Conservation (phyloP, 2,329 filamentous ascomycete genomes). For the Teratosphaeria destructans region DNA sequence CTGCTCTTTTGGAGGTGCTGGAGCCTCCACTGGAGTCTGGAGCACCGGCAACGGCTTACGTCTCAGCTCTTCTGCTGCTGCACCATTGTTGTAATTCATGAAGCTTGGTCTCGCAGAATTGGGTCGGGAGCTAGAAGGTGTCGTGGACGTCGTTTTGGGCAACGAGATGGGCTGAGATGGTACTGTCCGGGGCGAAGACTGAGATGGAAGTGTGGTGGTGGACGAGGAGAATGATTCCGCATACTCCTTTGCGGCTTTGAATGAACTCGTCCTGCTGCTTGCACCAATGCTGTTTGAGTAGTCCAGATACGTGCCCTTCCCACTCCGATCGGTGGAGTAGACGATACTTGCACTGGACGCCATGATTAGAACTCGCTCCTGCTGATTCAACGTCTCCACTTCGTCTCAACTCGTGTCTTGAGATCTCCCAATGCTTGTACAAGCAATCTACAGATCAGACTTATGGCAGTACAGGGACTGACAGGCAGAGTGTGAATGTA, state of each 20-base stretch:
- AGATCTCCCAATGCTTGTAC: not conserved
- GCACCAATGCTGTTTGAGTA: constrained; percentile 1
- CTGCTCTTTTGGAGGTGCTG: not conserved
- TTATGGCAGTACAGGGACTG: not conserved
- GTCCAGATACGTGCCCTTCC: not conserved
- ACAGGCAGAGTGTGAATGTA: not conserved
- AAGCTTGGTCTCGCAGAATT: constrained; percentile 3
- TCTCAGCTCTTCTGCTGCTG: not conserved
- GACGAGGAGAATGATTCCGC: not conserved
- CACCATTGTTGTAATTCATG: constrained; percentile 7
- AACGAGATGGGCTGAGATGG: not conserved
- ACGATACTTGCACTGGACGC: constrained; percentile 3
- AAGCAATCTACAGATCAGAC: not conserved
- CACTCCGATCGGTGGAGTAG: constrained; percentile 2
- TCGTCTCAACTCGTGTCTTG: not conserved
- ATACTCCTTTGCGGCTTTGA: constrained; percentile 1
- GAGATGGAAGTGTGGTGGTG: not conserved
- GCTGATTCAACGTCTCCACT: not conserved
- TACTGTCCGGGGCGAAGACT: not conserved
- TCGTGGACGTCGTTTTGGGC: not conserved
- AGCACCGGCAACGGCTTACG: not conserved
- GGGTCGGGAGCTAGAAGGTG: not conserved
- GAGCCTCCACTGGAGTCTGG: not conserved
- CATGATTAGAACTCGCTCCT: not conserved
- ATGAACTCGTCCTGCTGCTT: not conserved